Evolutionary conservation across 192 early-diverging fungal species (phyloP).

Genomic region (Entomortierella lignicola): DNA sequence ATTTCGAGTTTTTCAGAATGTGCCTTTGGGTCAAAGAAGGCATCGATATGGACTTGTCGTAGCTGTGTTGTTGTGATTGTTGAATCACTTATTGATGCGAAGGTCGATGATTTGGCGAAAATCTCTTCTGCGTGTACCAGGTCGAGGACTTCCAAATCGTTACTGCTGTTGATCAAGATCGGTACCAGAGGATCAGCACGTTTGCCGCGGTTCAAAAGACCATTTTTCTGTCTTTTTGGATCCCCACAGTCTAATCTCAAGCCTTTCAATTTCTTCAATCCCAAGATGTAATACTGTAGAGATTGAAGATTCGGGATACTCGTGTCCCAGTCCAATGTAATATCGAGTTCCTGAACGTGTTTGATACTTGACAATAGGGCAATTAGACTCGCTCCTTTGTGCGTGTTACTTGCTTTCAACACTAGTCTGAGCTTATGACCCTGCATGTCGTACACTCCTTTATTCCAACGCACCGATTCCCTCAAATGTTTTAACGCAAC

Average conservation of each 20-base stretch:
- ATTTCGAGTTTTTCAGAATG: constrained; percentile 3
- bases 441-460: background rate
- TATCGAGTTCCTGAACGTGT: background rate
- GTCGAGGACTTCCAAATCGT: background rate
- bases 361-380: background rate
- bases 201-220: background rate
- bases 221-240: background rate
- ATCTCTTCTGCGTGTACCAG: background rate
- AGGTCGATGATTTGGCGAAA: constrained; percentile 2
- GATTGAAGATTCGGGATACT: background rate
- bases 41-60: constrained; percentile 9
- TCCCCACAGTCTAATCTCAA: constrained; percentile 3
- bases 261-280: background rate
- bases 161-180: background rate
- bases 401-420: background rate
- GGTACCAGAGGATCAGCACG: constrained; percentile 3
- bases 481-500: background rate
- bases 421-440: background rate
- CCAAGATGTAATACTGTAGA: background rate
- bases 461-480: background rate
- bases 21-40: constrained; percentile 9
- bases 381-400: background rate
- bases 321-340: constrained; percentile 9
- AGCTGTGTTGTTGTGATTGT: background rate
- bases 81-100: background rate